phyloP scores from a whole-genome alignment of 2,329 filamentous ascomycete species.

The Trichoderma citrinoviride region DNA sequence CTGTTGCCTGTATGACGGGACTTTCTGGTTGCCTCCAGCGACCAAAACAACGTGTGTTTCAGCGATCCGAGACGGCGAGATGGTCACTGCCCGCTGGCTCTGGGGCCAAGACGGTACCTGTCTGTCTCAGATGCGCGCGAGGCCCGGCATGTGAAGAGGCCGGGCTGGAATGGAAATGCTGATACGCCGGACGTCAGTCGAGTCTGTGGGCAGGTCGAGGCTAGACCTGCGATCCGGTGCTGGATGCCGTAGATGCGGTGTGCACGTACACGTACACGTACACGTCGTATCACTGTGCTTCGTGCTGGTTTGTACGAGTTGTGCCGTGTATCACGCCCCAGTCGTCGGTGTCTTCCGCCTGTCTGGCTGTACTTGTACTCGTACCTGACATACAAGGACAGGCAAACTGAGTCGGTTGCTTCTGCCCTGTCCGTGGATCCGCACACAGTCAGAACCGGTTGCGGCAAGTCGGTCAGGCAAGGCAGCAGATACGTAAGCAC shows the following conservation, averaged over 20 bases:
- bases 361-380: too few relatives aligned
- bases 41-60: conserved; percentile 4
- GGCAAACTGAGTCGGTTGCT: too few relatives aligned
- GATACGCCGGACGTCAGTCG: conserved; percentile 7
- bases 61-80: background rate
- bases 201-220: conserved; percentile 5
- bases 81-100: background rate
- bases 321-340: background rate
- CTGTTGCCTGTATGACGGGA: too few relatives aligned
- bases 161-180: conserved; percentile 5
- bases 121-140: conserved; percentile 7
- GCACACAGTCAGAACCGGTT: background rate
- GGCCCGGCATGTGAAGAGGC: conserved; percentile 13
- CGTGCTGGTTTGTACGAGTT: conserved; percentile 1
- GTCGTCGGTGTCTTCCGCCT: too few relatives aligned
- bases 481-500: background rate
- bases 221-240: conserved; percentile 8
- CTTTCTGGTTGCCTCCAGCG: background rate
- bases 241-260: background rate
- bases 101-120: background rate
- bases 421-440: background rate
- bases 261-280: background rate
- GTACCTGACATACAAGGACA: too few relatives aligned
- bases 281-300: conserved; percentile 13
- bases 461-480: background rate